Conservation (phyloP, 805 yeast species). For the Ogataea saltuana region DNA sequence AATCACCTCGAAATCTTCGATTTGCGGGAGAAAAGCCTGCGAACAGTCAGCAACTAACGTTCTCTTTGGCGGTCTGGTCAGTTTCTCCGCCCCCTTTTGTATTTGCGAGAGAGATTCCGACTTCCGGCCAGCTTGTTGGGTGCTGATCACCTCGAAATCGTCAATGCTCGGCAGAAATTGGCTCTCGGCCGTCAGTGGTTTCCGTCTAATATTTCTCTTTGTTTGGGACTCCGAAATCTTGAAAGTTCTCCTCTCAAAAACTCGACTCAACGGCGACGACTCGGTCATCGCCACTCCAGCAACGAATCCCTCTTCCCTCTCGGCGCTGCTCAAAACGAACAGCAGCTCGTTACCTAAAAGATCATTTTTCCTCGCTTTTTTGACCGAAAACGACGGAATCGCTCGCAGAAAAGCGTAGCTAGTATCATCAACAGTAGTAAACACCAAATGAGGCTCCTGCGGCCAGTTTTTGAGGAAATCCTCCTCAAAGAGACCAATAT, state of each 20-base stretch:
- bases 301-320: not conserved
- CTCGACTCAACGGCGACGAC: not conserved
- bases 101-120: not conserved
- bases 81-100: not conserved
- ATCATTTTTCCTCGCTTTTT: not conserved
- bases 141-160: slow-evolving; percentile 13
- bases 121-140: not conserved
- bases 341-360: slow-evolving; percentile 1
- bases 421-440: slow-evolving; percentile 1
- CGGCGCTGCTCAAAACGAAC: not conserved
- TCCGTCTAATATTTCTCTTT: not conserved
- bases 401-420: not conserved
- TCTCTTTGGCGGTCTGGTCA: not conserved
- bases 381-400: not conserved
- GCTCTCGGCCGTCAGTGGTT: not conserved
- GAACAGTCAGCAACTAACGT: slow-evolving; percentile 9
- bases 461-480: slow-evolving; percentile 11
- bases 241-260: not conserved
- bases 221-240: not conserved
- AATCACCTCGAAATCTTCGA: slow-evolving; percentile 21
- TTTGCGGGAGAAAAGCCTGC: slow-evolving; percentile 12
- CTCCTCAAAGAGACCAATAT: not conserved
- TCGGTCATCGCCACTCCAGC: not conserved
- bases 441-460: not conserved
- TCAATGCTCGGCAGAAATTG: slow-evolving; percentile 10